A percentile compares a stretch with the other conserved stretches of the same genome.
Evolutionary conservation across 352 stramenopile genomes (phyloP).

Genomic region (Pythium diclinum): DNA sequence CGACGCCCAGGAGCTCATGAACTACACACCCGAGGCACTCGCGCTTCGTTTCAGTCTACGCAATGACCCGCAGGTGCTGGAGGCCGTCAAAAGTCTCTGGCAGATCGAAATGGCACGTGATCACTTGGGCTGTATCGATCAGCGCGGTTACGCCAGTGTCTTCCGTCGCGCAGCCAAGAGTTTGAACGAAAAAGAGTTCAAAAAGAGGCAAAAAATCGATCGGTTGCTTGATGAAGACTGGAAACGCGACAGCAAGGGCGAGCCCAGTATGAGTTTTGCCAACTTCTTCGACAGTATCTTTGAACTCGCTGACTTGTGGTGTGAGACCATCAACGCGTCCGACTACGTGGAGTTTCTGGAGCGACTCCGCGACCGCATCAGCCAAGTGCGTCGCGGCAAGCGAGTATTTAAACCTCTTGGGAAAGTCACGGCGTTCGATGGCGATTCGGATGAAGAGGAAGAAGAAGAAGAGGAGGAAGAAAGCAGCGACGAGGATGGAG

Average conservation of each 20-base stretch:
- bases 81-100: slow-evolving; percentile 56
- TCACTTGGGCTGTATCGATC: slow-evolving; percentile 56
- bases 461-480: slow-evolving; percentile 36
- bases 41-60: slow-evolving; percentile 63
- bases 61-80: slow-evolving; percentile 45
- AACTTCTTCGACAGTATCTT: slow-evolving; percentile 77
- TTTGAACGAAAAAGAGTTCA: slow-evolving; percentile 41
- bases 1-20: slow-evolving; percentile 55
- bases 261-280: slow-evolving; percentile 54
- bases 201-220: slow-evolving; percentile 32
- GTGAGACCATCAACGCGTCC: slow-evolving; percentile 59
- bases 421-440: slow-evolving; percentile 47
- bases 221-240: slow-evolving; percentile 61
- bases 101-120: slow-evolving; percentile 53
- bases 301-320: slow-evolving; percentile 71
- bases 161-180: slow-evolving; percentile 59
- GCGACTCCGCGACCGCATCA: slow-evolving; percentile 39
- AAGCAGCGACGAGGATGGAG: slow-evolving; percentile 16
- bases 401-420: slow-evolving; percentile 45
- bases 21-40: slow-evolving; percentile 68
- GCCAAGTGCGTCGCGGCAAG: slow-evolving; percentile 24
- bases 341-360: slow-evolving; percentile 65
- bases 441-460: slow-evolving; percentile 36
- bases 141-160: slow-evolving; percentile 43
- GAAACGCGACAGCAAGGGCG: slow-evolving; percentile 54